Conservation (phyloP, 306 rosid species). For the Vicia sativa region DNA sequence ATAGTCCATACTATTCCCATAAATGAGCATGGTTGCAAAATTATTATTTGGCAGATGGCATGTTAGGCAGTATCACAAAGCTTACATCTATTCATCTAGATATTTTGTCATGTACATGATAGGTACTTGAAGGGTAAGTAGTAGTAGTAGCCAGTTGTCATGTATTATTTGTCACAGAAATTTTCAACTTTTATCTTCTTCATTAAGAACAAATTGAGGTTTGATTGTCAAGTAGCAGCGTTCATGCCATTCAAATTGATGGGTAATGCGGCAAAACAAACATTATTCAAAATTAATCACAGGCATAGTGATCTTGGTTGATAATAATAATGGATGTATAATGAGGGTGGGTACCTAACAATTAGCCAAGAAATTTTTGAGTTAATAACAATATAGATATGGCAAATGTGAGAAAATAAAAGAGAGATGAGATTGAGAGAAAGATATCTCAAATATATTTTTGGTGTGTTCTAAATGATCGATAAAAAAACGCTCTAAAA, state of each 20-base stretch:
- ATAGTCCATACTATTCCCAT: neutral
- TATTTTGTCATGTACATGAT: constrained; percentile 13
- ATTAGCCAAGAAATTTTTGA: no score
- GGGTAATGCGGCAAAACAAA: neutral
- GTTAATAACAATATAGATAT: no score
- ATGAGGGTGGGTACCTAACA: no score
- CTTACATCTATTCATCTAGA: constrained; percentile 21
- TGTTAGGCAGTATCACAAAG: neutral
- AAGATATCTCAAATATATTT: no score
- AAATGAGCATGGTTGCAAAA: constrained; percentile 34
- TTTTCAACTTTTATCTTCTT: constrained; percentile 32
- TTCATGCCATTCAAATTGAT: neutral
- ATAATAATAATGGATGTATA: no score
- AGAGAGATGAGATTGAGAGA: no score
- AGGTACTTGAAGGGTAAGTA: constrained; percentile 12
- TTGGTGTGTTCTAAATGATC: no score
- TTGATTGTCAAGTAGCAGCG: constrained; percentile 35
- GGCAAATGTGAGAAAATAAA: no score
- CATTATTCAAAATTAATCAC: neutral
- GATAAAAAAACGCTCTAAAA: no score
- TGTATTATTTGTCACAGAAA: constrained; percentile 31
- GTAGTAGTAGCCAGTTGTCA: constrained; percentile 28
- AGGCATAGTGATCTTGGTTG: no score
- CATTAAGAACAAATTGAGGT: constrained; percentile 30
- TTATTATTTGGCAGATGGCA: constrained; percentile 41